Evolutionary conservation across 1,139 yeast species (phyloP).

Genomic region (Meyerozyma smithsonii): DNA sequence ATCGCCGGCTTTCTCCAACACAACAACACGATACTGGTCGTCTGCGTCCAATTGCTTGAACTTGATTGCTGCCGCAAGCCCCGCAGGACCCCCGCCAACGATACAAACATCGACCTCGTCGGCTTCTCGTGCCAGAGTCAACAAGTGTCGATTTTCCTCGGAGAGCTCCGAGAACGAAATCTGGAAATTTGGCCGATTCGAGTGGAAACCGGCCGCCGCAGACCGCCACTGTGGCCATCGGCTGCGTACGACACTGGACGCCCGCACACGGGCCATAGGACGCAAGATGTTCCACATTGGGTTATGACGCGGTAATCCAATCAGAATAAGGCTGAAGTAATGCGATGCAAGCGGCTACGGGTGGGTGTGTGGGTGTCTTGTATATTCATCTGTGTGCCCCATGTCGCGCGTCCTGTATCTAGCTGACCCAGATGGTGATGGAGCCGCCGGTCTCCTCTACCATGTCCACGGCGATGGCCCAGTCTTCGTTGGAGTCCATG

Average conservation of each 20-base stretch:
- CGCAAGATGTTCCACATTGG: not conserved
- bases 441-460: constrained; percentile 32
- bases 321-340: constrained; percentile 1
- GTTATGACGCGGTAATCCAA: not conserved
- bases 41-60: constrained; percentile 79
- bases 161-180: constrained; percentile 6
- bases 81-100: constrained; percentile 98
- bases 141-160: constrained; percentile 41
- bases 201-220: not conserved
- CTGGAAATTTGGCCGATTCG: not conserved
- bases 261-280: not conserved
- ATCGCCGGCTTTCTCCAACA: constrained; percentile 88
- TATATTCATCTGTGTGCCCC: not conserved
- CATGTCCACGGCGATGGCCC: constrained; percentile 54
- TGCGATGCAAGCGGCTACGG: not conserved
- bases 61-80: constrained; percentile 87
- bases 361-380: not conserved
- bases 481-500: constrained; percentile 78
- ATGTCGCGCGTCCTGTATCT: not conserved
- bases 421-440: constrained; percentile 2
- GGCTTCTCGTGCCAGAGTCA: constrained; percentile 63
- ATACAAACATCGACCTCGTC: constrained; percentile 91
- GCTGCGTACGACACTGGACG: not conserved
- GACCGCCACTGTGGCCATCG: constrained; percentile 1
- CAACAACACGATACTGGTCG: constrained; percentile 76